Evolutionary conservation across 2,329 filamentous ascomycete species (phyloP).

Genomic region (Botrytis galanthina): DNA sequence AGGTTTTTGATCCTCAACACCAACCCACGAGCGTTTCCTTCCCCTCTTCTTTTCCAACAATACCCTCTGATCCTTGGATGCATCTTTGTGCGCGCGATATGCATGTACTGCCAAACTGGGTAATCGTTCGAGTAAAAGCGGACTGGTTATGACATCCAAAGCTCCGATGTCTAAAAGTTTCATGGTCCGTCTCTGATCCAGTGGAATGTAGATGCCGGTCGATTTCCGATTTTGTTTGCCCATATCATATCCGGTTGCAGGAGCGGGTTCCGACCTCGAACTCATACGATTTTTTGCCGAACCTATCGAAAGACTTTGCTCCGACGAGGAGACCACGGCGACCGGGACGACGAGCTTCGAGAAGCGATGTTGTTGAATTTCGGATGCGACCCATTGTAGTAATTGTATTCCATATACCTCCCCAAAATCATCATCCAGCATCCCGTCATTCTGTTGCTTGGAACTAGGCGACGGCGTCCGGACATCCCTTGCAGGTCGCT

Average conservation of each 20-base stretch:
- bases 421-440: slow-evolving; percentile 41
- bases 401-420: slow-evolving; percentile 49
- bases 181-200: slow-evolving; percentile 55
- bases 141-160: slow-evolving; percentile 79
- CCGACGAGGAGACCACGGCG: slow-evolving; percentile 42
- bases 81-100: slow-evolving; percentile 77
- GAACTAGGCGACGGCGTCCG: slow-evolving; percentile 38
- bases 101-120: slow-evolving; percentile 78
- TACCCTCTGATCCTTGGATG: slow-evolving; percentile 68
- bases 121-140: slow-evolving; percentile 70
- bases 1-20: slow-evolving; percentile 78
- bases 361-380: slow-evolving; percentile 49
- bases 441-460: slow-evolving; percentile 42
- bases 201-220: slow-evolving; percentile 36
- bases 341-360: slow-evolving; percentile 50
- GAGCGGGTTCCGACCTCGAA: slow-evolving; percentile 26
- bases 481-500: slow-evolving; percentile 36
- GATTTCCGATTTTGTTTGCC: slow-evolving; percentile 23
- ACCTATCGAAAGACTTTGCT: slow-evolving; percentile 25
- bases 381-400: slow-evolving; percentile 47
- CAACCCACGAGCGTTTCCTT: slow-evolving; percentile 88
- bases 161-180: slow-evolving; percentile 83
- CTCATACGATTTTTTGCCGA: slow-evolving; percentile 26
- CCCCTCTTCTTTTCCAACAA: slow-evolving; percentile 70
- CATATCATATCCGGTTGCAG: slow-evolving; percentile 12